Conservation (phyloP, 106 monocot genomes). For the Acorus gramineus region DNA sequence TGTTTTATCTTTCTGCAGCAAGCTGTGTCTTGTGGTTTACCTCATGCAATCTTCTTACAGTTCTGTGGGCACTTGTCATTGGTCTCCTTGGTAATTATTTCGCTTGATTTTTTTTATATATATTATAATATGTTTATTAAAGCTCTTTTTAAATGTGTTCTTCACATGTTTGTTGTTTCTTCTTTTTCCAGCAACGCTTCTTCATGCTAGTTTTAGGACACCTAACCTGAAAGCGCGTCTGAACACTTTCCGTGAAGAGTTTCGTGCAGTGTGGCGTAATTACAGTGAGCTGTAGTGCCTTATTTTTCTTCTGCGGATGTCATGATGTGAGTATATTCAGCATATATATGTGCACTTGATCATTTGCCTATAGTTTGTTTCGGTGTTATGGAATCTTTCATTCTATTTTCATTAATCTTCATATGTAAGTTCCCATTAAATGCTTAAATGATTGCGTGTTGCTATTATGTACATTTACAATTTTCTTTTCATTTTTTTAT, state of each 20-base stretch:
- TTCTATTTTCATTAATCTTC: too few relatives aligned
- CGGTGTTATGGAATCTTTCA: too few relatives aligned
- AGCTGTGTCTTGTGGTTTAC: conserved; percentile 68
- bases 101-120: background rate
- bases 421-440: too few relatives aligned
- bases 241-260: conserved; percentile 98
- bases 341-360: too few relatives aligned
- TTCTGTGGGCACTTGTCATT: conserved; percentile 59
- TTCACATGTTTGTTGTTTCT: conserved; percentile 1
- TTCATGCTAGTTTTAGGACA: conserved; percentile 95
- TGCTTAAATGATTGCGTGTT: too few relatives aligned
- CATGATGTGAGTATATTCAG: too few relatives aligned
- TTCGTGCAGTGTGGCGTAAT: conserved; percentile 97
- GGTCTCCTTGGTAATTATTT: conserved; percentile 54
- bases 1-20: conserved; percentile 19
- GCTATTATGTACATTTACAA: too few relatives aligned
- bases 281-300: conserved; percentile 65
- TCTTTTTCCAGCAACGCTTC: conserved; percentile 43
- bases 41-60: conserved; percentile 56
- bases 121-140: background rate
- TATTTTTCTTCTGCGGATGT: too few relatives aligned
- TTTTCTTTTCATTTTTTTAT: too few relatives aligned
- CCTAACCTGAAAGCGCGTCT: conserved; percentile 95
- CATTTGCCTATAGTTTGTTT: too few relatives aligned
- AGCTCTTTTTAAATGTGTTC: background rate